A percentile compares a stretch with the other conserved stretches of the same genome.
Conservation (phyloP, 306 rosid genomes). For the Urtica urens region DNA sequence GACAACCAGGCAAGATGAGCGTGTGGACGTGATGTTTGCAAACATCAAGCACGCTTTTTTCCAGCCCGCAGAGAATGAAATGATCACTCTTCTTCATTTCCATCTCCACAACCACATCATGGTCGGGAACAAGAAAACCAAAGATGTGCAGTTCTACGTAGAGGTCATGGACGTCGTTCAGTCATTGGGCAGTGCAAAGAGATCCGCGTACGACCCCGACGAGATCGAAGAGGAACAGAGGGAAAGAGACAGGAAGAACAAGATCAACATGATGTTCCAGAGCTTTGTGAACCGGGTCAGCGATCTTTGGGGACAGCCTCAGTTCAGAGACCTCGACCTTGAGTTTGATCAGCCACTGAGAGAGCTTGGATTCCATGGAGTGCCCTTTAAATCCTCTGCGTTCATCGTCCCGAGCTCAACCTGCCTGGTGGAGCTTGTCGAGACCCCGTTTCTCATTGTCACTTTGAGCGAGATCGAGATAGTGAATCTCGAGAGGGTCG, state of each 20-base stretch:
- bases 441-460: slow-evolving; percentile 81
- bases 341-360: slow-evolving; percentile 95
- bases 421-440: slow-evolving; percentile 87
- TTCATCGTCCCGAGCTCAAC: slow-evolving; percentile 83
- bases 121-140: slow-evolving; percentile 94
- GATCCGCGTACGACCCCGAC: slow-evolving; percentile 92
- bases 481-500: slow-evolving; percentile 91
- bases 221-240: slow-evolving; percentile 97
- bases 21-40: slow-evolving; percentile 66
- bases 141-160: slow-evolving; percentile 80
- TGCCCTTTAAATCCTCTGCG: slow-evolving; percentile 80
- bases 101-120: slow-evolving; percentile 90
- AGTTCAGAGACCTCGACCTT: slow-evolving; percentile 63
- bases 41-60: slow-evolving; percentile 87
- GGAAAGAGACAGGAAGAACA: slow-evolving; percentile 87
- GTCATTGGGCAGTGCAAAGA: slow-evolving; percentile 73
- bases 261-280: slow-evolving; percentile 73
- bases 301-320: slow-evolving; percentile 94
- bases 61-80: slow-evolving; percentile 98
- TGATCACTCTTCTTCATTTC: slow-evolving; percentile 89
- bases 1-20: slow-evolving; percentile 79
- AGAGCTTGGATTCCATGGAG: slow-evolving; percentile 97
- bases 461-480: slow-evolving; percentile 86
- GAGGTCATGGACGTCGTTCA: slow-evolving; percentile 97
- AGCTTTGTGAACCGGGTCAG: slow-evolving; percentile 79